Evolutionary conservation across 257 asterid genomes (phyloP).

Genomic region (Cordia subcordata): DNA sequence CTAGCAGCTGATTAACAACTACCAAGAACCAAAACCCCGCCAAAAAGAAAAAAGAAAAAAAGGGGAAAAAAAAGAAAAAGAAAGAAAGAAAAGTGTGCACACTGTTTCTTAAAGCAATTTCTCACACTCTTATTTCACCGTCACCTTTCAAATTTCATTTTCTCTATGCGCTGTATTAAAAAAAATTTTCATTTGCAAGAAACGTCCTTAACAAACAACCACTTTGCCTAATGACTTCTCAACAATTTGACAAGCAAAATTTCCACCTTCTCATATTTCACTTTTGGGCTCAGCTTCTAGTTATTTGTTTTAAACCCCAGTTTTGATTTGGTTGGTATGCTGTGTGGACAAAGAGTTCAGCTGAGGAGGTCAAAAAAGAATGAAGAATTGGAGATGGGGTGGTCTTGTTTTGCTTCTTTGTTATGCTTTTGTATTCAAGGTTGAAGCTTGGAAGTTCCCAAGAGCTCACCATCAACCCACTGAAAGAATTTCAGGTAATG

Average conservation of each 20-base stretch:
- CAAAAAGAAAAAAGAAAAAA: no score
- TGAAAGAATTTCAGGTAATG: slow-evolving; percentile 7
- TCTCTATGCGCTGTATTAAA: not conserved
- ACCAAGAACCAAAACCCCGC: no score
- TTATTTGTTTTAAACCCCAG: not conserved
- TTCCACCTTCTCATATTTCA: not conserved
- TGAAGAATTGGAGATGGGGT: slow-evolving; percentile 24
- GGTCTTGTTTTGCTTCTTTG: slow-evolving; percentile 15
- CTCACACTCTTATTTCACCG: no score
- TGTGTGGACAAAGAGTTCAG: not conserved
- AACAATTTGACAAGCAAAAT: slow-evolving; percentile 20
- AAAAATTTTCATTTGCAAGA: slow-evolving; percentile 37
- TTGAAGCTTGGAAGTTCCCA: slow-evolving; percentile 35
- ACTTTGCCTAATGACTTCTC: slow-evolving; percentile 41
- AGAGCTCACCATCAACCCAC: slow-evolving; percentile 23
- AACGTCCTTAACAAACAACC: slow-evolving; percentile 33
- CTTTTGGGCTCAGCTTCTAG: slow-evolving; percentile 7
- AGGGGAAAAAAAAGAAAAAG: no score
- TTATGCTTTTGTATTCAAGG: slow-evolving; percentile 16
- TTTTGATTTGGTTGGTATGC: not conserved
- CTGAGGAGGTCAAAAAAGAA: slow-evolving; percentile 3
- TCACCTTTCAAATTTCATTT: slow-evolving; percentile 7
- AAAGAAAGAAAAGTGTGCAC: no score
- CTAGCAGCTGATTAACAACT: no score
- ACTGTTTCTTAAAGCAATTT: no score